Percentiles rank a stretch among this genome's conserved stretches.
These are phyloP conservation scores for Thamnidium elegans DNA, from an alignment of 192 early-diverging fungal genomes.

Conservation along the genomic window DNA sequence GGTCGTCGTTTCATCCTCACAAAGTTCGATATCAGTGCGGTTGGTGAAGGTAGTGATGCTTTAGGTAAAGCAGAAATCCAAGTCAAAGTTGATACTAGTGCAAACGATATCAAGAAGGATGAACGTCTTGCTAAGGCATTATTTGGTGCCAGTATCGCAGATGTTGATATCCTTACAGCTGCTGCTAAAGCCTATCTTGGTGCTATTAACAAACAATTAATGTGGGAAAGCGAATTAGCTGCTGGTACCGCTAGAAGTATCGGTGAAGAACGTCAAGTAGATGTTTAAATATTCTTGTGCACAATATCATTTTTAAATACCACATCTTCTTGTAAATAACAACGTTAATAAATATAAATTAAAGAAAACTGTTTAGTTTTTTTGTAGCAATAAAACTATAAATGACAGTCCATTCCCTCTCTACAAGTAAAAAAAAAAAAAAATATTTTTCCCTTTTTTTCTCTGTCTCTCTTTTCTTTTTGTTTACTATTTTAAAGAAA, in stretches of 20 bases:
- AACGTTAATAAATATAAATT: too few relatives aligned
- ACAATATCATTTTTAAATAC: too few relatives aligned
- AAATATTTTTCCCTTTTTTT: background rate
- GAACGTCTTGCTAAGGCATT: slow-evolving; percentile 41
- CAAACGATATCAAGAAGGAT: slow-evolving; percentile 57
- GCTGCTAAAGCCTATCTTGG: slow-evolving; percentile 86
- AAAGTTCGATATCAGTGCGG: slow-evolving; percentile 82
- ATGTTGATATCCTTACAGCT: slow-evolving; percentile 85
- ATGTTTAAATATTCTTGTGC: slow-evolving; percentile 21
- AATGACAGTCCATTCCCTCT: too few relatives aligned
- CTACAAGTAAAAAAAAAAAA: background rate
- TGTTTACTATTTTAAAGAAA: background rate
- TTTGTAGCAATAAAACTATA: too few relatives aligned
- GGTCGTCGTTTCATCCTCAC: slow-evolving; percentile 72
- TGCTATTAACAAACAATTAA: slow-evolving; percentile 75
- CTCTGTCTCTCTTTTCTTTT: background rate
- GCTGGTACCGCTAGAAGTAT: slow-evolving; percentile 25
- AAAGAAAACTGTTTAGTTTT: too few relatives aligned
- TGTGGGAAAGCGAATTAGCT: slow-evolving; percentile 16
- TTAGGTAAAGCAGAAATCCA: slow-evolving; percentile 69
- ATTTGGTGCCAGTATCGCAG: slow-evolving; percentile 73
- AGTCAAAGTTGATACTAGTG: slow-evolving; percentile 54
- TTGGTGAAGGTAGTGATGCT: slow-evolving; percentile 84
- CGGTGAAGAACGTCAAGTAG: slow-evolving; percentile 16
- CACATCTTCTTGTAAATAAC: too few relatives aligned